phyloP scores from a whole-genome alignment of 441 rosid species.

The Syzygium malaccense region DNA sequence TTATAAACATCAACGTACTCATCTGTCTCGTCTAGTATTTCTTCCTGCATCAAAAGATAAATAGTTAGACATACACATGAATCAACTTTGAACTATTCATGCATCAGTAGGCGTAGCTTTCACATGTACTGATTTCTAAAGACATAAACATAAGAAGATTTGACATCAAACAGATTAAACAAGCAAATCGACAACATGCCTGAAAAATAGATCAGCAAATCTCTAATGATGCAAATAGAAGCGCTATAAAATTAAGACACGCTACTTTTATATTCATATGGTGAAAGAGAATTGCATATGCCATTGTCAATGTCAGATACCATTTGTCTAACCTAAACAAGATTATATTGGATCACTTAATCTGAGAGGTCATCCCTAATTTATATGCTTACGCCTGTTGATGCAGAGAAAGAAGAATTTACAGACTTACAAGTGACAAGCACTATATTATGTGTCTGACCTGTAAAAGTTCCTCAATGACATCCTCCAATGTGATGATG shows the following conservation, averaged over 20 bases:
- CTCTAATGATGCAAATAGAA: background rate
- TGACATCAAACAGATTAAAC: background rate
- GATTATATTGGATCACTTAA: background rate
- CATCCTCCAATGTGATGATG: constrained; percentile 85
- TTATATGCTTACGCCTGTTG: background rate
- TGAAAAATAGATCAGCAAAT: background rate
- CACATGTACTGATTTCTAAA: background rate
- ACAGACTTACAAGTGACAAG: background rate
- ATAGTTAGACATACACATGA: background rate
- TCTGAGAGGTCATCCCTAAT: background rate
- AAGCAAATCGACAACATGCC: background rate
- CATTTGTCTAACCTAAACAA: background rate
- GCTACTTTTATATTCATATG: background rate
- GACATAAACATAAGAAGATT: background rate
- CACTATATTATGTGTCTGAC: constrained; percentile 10
- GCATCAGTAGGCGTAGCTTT: background rate
- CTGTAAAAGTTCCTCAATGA: constrained; percentile 82
- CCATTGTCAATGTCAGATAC: background rate
- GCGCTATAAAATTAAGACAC: background rate
- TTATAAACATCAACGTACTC: constrained; percentile 50
- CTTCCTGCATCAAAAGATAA: constrained; percentile 41
- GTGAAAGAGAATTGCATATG: background rate
- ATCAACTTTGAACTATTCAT: background rate
- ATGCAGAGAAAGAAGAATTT: background rate
- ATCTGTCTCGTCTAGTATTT: constrained; percentile 81